Base-by-base conservation (phyloP, 352 stramenopile genomes). In the Nothophytophthora sp. region DNA sequence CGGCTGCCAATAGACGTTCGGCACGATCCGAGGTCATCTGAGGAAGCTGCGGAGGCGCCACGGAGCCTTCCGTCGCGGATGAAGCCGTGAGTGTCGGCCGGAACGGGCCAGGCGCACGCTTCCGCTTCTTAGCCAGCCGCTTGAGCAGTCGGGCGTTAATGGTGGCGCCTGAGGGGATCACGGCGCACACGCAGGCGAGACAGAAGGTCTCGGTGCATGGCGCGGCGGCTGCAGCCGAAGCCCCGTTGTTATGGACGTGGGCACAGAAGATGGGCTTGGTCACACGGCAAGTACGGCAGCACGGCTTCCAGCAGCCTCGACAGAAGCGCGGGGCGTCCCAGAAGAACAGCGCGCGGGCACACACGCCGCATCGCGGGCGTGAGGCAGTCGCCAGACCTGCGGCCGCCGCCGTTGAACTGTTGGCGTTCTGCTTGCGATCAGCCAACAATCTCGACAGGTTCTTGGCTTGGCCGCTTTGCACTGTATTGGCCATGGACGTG, bases 171-270 rank as follows among this genome's bases (percentile, higher is more conserved):
- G 70, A 76, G 3, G 78, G 78, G 22, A 89, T 70, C 45, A 89
- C 81, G 10, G 76, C 76, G 48, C 78, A 81, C 15, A 90, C 78
- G 52, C 81, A 92, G 38, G 73, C 67, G 4, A 90, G 60, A 50
- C 81, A 92, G 40, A 92, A 92, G 2, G 70, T 88, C 57, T 92
- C 81, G 2, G 73, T 88, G 57, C 81, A 92, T 8, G 76, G 76
- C 12, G 52, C 61, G 2, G n/a, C n/a, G n/a, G n/a, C n/a, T n/a
- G n/a, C n/a, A n/a, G 45, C 44, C 3, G 49, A 28, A 28, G 66
- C 27, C 9, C 67, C 36, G 19, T 40, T 39, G 32, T 53, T 64
- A 55, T 90, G 78, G 22, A 70, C 76, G 23, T 92, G 73, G 6
- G 76, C 79, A 32, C 81, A 92, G 55, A 89, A 92, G 45, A 92